Evolutionary conservation across 2,329 filamentous ascomycete species (phyloP).

Genomic region (Trichoderma semiorbis): DNA sequence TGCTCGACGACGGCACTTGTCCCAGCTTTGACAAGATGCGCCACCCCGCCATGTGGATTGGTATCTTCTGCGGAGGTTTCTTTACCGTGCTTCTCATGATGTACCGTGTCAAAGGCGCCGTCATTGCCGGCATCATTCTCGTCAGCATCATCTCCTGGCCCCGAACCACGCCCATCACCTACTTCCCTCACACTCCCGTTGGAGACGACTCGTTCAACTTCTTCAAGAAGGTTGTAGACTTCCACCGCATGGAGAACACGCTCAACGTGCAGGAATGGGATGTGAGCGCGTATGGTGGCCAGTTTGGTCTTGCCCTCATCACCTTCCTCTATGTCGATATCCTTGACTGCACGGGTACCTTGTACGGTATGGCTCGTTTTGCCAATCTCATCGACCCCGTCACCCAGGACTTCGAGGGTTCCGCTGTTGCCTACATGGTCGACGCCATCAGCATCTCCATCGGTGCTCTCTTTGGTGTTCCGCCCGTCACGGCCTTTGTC

Average conservation of each 20-base stretch:
- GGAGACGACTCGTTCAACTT: slow-evolving; percentile 75
- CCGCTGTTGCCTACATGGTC: slow-evolving; percentile 76
- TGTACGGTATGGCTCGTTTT: slow-evolving; percentile 88
- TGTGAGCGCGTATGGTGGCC: slow-evolving; percentile 62
- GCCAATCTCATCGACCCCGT: slow-evolving; percentile 74
- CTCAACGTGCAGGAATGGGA: slow-evolving; percentile 73
- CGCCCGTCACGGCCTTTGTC: slow-evolving; percentile 82
- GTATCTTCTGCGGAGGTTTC: slow-evolving; percentile 81
- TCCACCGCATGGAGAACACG: slow-evolving; percentile 70
- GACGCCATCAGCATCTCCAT: slow-evolving; percentile 78
- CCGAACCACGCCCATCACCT: slow-evolving; percentile 69
- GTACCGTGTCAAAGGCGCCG: slow-evolving; percentile 82
- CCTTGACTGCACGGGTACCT: slow-evolving; percentile 78
- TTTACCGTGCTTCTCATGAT: slow-evolving; percentile 77
- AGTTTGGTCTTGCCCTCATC: slow-evolving; percentile 80
- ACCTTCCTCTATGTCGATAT: slow-evolving; percentile 92
- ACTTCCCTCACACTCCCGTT: slow-evolving; percentile 69
- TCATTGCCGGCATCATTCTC: slow-evolving; percentile 77
- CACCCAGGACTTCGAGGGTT: slow-evolving; percentile 85
- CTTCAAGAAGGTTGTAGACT: slow-evolving; percentile 82
- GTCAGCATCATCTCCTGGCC: slow-evolving; percentile 91
- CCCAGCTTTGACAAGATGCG: slow-evolving; percentile 69
- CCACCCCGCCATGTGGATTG: slow-evolving; percentile 79
- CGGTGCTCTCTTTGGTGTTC: slow-evolving; percentile 71
- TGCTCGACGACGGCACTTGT: slow-evolving; percentile 53